Percentiles rank a stretch among this genome's conserved stretches.
Conservation (phyloP, 2,329 filamentous ascomycete genomes). For the Cladosporium sp. region DNA sequence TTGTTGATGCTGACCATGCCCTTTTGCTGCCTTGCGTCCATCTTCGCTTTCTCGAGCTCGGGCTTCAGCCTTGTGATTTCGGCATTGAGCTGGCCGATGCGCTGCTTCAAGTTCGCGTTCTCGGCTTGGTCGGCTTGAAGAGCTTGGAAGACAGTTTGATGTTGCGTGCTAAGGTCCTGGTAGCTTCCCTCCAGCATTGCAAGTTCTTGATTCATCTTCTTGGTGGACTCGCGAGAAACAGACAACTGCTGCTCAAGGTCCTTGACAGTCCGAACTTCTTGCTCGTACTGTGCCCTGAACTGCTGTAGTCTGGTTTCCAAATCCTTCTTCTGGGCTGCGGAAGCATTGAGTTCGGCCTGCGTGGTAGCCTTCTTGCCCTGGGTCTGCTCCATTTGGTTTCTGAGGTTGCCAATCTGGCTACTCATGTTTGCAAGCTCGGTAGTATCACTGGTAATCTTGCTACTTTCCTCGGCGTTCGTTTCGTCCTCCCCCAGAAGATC, state of each 20-base stretch:
- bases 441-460: conserved; percentile 81
- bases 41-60: conserved; percentile 86
- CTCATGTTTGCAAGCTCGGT: conserved; percentile 92
- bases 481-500: conserved; percentile 90
- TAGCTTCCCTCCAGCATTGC: conserved; percentile 75
- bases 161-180: conserved; percentile 76
- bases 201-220: conserved; percentile 78
- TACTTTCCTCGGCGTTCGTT: conserved; percentile 66
- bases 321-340: conserved; percentile 81
- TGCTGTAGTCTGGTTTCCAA: conserved; percentile 86
- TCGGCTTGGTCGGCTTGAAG: conserved; percentile 86
- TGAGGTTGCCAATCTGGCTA: conserved; percentile 85
- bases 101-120: conserved; percentile 78
- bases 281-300: conserved; percentile 82
- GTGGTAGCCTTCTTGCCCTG: conserved; percentile 73
- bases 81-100: conserved; percentile 74
- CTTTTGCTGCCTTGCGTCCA: conserved; percentile 90
- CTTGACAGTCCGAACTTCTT: conserved; percentile 83
- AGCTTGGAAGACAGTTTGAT: conserved; percentile 67
- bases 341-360: conserved; percentile 77
- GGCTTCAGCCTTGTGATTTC: conserved; percentile 82
- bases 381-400: conserved; percentile 91
- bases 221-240: conserved; percentile 70
- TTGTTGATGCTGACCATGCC: conserved; percentile 97
- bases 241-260: conserved; percentile 77